Percentiles rank a stretch among this genome's conserved stretches.
Evolutionary conservation across 139 green algal species (phyloP).

Genomic region (Eudorina sp.): DNA sequence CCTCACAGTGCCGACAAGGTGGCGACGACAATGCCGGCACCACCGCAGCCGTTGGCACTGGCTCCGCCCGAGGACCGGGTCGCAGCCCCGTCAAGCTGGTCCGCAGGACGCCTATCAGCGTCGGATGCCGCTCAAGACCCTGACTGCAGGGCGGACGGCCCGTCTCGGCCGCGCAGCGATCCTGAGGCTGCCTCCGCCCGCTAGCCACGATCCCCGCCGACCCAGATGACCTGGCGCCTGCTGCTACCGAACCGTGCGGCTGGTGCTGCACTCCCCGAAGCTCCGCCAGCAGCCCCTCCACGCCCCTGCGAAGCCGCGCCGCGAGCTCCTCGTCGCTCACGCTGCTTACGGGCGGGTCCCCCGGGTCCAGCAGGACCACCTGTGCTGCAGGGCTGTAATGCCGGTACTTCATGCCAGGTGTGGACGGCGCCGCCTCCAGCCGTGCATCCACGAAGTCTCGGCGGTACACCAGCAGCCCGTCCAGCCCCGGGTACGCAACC

Average conservation of each 20-base stretch:
- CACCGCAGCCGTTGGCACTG: no score
- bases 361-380: conserved; percentile 44
- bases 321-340: conserved; percentile 24
- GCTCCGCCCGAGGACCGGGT: background rate
- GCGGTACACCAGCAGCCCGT: conserved; percentile 62
- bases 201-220: no score
- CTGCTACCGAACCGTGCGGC: no score
- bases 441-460: conserved; percentile 60
- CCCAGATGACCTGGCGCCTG: no score
- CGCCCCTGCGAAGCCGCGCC: background rate
- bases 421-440: conserved; percentile 66
- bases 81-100: conserved; percentile 28
- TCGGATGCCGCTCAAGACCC: conserved; percentile 2
- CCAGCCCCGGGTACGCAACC: conserved; percentile 45
- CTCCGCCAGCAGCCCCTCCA: conserved; percentile 2
- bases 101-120: conserved; percentile 27
- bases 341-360: background rate
- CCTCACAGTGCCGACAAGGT: no score
- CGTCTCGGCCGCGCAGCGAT: no score
- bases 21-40: no score
- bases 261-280: background rate
- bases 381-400: conserved; percentile 72
- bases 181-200: no score
- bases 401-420: conserved; percentile 79
- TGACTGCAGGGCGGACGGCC: no score